A percentile compares a stretch with the other conserved stretches of the same genome.
phyloP scores from a whole-genome alignment of 306 rosid genomes.

The Cicer chorassanicum region DNA sequence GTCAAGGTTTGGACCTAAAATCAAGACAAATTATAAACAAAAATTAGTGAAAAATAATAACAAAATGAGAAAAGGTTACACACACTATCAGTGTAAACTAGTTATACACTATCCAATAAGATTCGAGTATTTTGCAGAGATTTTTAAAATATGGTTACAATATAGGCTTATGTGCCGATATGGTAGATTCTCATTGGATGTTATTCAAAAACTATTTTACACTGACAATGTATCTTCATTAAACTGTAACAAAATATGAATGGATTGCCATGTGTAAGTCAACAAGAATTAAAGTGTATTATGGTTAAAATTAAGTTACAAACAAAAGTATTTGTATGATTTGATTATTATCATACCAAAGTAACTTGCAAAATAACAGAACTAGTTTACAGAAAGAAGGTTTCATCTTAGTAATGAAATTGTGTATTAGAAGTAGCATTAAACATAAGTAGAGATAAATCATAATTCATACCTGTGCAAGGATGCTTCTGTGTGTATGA shows the following conservation, averaged over 20 bases:
- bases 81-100: no score
- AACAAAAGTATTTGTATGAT: neutral
- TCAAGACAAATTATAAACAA: constrained; percentile 32
- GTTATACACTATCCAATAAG: no score
- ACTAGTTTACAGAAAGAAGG: constrained; percentile 23
- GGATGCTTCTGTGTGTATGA: constrained; percentile 86
- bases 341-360: constrained; percentile 22
- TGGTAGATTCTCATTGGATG: no score
- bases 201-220: no score
- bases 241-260: neutral
- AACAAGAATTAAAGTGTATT: constrained; percentile 6
- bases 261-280: neutral
- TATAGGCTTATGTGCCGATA: no score
- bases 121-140: no score
- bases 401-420: constrained; percentile 21
- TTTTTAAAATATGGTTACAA: no score
- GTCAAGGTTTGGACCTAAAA: constrained; percentile 86
- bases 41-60: constrained; percentile 21
- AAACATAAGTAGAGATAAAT: constrained; percentile 31
- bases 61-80: neutral
- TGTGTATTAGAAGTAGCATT: constrained; percentile 16
- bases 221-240: no score
- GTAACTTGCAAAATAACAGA: constrained; percentile 22
- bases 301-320: constrained; percentile 21
- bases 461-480: constrained; percentile 68